Percentiles rank a stretch among this genome's conserved stretches.
Evolutionary conservation across 2,329 filamentous ascomycete species (phyloP).

Genomic region (Trichophaea hybrida): DNA sequence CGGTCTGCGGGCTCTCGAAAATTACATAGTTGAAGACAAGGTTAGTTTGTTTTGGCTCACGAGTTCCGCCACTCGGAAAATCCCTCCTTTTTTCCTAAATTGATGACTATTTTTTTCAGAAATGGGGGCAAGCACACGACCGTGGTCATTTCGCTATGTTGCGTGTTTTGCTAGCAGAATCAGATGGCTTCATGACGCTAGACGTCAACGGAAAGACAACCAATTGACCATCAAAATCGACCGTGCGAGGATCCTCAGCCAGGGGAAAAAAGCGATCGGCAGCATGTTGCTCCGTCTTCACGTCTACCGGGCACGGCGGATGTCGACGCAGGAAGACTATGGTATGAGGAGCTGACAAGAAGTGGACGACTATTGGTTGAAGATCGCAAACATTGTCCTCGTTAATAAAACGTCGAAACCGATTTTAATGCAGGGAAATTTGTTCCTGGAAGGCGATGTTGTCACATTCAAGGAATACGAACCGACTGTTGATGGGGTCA

Average conservation of each 20-base stretch:
- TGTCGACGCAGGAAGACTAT: slow-evolving; percentile 55
- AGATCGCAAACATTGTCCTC: slow-evolving; percentile 61
- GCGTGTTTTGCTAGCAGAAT: slow-evolving; percentile 39
- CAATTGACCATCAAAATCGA: slow-evolving; percentile 57
- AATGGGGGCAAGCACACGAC: slow-evolving; percentile 81
- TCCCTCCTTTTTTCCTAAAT: too few relatives aligned
- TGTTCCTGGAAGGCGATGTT: slow-evolving; percentile 40
- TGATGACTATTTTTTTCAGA: neutral
- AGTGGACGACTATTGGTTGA: slow-evolving; percentile 43
- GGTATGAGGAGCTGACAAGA: slow-evolving; percentile 71
- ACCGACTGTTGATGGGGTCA: slow-evolving; percentile 39
- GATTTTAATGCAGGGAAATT: slow-evolving; percentile 91
- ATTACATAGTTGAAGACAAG: slow-evolving; percentile 44
- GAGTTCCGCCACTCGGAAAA: neutral
- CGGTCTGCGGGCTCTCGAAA: slow-evolving; percentile 4
- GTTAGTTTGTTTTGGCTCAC: too few relatives aligned
- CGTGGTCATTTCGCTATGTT: slow-evolving; percentile 35
- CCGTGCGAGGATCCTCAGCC: slow-evolving; percentile 69
- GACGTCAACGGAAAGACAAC: slow-evolving; percentile 51
- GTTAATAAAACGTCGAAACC: slow-evolving; percentile 69
- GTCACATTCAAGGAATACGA: slow-evolving; percentile 43
- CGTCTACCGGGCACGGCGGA: slow-evolving; percentile 85
- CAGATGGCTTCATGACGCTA: slow-evolving; percentile 55
- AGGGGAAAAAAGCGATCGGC: slow-evolving; percentile 70
- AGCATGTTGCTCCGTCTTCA: slow-evolving; percentile 82